A percentile compares a stretch with the other conserved stretches of the same genome.
Conservation (phyloP, 2,329 filamentous ascomycete species). For the Stagonosporopsis vannaccii region DNA sequence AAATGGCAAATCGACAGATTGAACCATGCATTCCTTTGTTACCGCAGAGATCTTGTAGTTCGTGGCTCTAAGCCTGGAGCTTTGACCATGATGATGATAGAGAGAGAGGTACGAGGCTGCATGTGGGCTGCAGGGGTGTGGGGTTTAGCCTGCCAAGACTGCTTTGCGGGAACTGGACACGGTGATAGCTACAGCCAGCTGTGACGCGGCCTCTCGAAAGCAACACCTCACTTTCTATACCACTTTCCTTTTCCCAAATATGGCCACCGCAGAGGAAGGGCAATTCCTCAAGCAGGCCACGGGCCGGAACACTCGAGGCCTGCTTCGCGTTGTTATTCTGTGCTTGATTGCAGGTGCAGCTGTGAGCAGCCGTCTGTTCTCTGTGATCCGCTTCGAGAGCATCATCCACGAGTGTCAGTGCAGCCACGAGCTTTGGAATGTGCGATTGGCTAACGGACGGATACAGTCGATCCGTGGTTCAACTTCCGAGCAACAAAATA, state of each 20-base stretch:
- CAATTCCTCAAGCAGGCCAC: conserved; percentile 78
- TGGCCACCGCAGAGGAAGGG: conserved; percentile 51
- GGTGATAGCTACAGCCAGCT: conserved; percentile 43
- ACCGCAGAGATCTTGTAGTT: neutral
- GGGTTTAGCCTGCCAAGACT: conserved; percentile 15
- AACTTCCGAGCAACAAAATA: conserved; percentile 99
- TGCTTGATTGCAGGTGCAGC: conserved; percentile 89
- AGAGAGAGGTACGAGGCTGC: neutral
- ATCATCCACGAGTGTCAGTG: conserved; percentile 99
- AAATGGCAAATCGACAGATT: neutral
- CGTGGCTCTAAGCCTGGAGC: neutral
- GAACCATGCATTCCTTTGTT: neutral
- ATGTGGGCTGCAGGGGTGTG: conserved; percentile 19
- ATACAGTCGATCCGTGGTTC: conserved; percentile 96
- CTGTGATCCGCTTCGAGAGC: conserved; percentile 98
- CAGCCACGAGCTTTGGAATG: conserved; percentile 11
- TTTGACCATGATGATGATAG: neutral
- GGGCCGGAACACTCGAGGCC: conserved; percentile 79
- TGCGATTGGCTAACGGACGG: conserved; percentile 35
- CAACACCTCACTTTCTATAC: conserved; percentile 36
- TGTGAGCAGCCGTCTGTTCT: conserved; percentile 93
- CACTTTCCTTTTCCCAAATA: conserved; percentile 36
- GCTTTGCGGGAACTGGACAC: conserved; percentile 23
- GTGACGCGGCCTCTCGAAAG: conserved; percentile 46
- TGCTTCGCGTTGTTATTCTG: conserved; percentile 90